These are phyloP conservation scores for Penicillium fimorum DNA, from an alignment of 495 filamentous ascomycete species.

Conservation along the genomic window DNA sequence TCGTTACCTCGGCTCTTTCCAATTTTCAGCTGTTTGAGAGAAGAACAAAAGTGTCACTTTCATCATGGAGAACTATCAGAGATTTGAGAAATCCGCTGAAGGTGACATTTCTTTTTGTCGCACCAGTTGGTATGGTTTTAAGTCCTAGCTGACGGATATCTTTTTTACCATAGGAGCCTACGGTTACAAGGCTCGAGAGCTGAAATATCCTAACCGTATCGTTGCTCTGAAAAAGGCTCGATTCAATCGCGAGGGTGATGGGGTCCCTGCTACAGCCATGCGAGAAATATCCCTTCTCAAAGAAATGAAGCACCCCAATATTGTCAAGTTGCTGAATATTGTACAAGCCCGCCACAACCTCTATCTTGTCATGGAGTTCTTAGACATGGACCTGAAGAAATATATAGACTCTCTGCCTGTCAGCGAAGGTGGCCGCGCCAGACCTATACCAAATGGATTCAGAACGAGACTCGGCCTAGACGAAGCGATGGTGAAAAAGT, in stretches of 20 bases:
- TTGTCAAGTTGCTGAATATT: slow-evolving; percentile 87
- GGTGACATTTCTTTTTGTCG: not conserved
- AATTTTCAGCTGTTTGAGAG: too few relatives aligned
- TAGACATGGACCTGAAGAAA: slow-evolving; percentile 93
- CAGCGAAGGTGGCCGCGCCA: slow-evolving; percentile 83
- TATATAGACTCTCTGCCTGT: slow-evolving; percentile 97
- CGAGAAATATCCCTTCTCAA: slow-evolving; percentile 94
- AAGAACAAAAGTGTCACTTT: too few relatives aligned
- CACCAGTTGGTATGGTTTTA: not conserved
- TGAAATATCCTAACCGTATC: slow-evolving; percentile 70
- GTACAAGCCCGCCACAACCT: slow-evolving; percentile 94
- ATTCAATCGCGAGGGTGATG: slow-evolving; percentile 85
- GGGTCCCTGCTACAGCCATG: slow-evolving; percentile 92
- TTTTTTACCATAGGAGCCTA: slow-evolving; percentile 65
- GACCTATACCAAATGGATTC: slow-evolving; percentile 80
- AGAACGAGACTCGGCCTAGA: slow-evolving; percentile 75
- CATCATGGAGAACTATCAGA: not conserved
- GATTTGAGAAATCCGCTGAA: not conserved
- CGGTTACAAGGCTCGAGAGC: slow-evolving; percentile 87
- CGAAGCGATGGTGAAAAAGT: slow-evolving; percentile 90
- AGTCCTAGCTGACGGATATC: slow-evolving; percentile 14
- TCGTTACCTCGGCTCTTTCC: too few relatives aligned
- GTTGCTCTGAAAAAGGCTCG: slow-evolving; percentile 98
- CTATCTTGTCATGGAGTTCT: slow-evolving; percentile 91
- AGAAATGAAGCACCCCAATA: slow-evolving; percentile 94